Conservation (phyloP, 2,329 filamentous ascomycete species). For the Fusarium denticulatum region DNA sequence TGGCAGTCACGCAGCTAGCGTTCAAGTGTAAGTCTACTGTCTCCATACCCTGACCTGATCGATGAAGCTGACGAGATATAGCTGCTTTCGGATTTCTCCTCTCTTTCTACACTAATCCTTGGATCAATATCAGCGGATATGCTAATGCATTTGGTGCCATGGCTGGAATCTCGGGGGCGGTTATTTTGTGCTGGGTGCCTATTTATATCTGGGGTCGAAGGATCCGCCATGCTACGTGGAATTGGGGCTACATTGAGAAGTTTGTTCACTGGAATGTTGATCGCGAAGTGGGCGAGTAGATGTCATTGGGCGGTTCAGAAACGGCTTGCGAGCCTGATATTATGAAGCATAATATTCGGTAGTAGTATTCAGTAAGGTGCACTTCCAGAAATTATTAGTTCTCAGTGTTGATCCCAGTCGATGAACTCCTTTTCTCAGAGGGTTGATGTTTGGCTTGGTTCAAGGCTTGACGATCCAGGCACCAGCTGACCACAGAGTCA, state of each 20-base stretch:
- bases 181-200: background rate
- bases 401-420: rapidly evolving
- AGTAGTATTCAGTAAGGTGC: rapidly evolving
- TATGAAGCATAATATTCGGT: rapidly evolving
- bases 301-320: rapidly evolving
- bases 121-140: slow-evolving; percentile 63
- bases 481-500: too few species aligned
- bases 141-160: slow-evolving; percentile 63
- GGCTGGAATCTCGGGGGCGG: slow-evolving; percentile 51
- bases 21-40: slow-evolving; percentile 60
- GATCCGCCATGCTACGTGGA: background rate
- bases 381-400: background rate
- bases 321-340: background rate
- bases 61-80: slow-evolving; percentile 21
- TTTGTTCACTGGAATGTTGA: background rate
- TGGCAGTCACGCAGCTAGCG: slow-evolving; percentile 61
- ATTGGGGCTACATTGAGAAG: background rate
- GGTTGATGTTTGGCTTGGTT: too few species aligned
- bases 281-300: background rate
- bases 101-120: slow-evolving; percentile 69
- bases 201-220: background rate
- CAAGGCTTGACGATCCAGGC: too few species aligned
- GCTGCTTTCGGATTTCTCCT: slow-evolving; percentile 67
- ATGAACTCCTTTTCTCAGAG: too few species aligned
- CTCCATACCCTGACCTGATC: background rate